Conservation (phyloP, 495 filamentous ascomycete species). For the Tuber microsphaerosporum region DNA sequence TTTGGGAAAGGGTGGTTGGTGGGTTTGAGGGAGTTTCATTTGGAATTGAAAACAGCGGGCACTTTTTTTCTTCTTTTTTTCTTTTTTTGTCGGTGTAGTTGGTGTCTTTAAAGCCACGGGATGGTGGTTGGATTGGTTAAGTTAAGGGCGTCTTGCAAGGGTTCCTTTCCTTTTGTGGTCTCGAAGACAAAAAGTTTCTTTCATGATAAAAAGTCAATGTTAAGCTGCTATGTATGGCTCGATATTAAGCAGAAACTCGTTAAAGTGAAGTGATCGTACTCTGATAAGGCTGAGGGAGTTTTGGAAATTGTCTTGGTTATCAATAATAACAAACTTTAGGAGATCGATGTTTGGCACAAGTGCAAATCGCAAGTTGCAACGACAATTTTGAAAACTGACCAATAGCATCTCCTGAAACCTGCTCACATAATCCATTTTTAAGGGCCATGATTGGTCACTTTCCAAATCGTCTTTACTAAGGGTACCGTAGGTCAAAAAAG, state of each 20-base stretch:
- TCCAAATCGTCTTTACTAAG: too few species aligned
- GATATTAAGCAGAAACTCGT: neutral
- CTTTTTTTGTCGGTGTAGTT: constrained; percentile 6
- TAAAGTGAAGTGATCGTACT: neutral
- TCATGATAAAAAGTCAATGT: neutral
- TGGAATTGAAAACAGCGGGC: constrained; percentile 3
- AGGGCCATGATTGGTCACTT: too few species aligned
- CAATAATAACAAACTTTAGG: too few species aligned
- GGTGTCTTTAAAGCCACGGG: neutral
- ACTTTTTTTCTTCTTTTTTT: constrained; percentile 10
- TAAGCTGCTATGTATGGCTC: neutral
- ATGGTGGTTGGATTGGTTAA: constrained; percentile 5
- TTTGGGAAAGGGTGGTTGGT: constrained; percentile 24
- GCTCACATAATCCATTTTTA: too few species aligned
- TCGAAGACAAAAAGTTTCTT: neutral
- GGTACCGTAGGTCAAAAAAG: too few species aligned
- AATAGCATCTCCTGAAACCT: too few species aligned
- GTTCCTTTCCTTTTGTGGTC: neutral
- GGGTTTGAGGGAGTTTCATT: constrained; percentile 16
- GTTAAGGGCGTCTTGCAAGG: constrained; percentile 9
- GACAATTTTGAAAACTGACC: too few species aligned
- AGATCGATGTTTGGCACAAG: too few species aligned
- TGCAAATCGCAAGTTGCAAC: too few species aligned
- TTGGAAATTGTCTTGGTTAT: neutral
- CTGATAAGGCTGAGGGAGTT: neutral